A percentile compares a stretch with the other conserved stretches of the same genome.
Conservation (phyloP, 441 rosid genomes). For the Omphalea diandra region DNA sequence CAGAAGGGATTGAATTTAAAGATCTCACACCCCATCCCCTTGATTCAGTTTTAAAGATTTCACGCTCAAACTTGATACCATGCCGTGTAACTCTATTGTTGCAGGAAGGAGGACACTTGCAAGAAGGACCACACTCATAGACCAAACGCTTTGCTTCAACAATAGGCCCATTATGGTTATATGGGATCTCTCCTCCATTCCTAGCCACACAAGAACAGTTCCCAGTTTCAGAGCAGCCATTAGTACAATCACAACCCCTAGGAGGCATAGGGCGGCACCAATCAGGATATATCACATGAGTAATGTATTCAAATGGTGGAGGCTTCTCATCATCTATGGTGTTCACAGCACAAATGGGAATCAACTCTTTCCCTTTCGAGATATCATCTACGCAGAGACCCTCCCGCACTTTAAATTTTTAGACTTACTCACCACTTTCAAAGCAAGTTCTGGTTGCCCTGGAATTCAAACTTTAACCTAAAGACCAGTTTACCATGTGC, state of each 20-base stretch:
- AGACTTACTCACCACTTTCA: conserved; percentile 69
- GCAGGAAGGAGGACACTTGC: conserved; percentile 77
- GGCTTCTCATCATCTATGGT: conserved; percentile 71
- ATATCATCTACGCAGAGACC: conserved; percentile 68
- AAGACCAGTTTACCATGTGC: conserved; percentile 66
- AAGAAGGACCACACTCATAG: conserved; percentile 83
- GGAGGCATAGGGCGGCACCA: conserved; percentile 51
- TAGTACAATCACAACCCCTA: conserved; percentile 57
- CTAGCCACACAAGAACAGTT: conserved; percentile 60
- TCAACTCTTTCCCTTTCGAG: conserved; percentile 64
- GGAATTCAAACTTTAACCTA: conserved; percentile 61
- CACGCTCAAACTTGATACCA: conserved; percentile 76
- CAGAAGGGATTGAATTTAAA: conserved; percentile 65
- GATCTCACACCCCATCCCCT: conserved; percentile 98
- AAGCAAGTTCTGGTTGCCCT: conserved; percentile 86
- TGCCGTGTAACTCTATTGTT: conserved; percentile 72
- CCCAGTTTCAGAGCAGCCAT: conserved; percentile 49
- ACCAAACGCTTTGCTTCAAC: conserved; percentile 61
- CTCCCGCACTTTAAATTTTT: conserved; percentile 45
- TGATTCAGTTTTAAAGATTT: conserved; percentile 72
- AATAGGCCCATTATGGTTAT: conserved; percentile 70
- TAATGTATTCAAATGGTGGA: conserved; percentile 54
- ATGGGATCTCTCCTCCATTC: conserved; percentile 81
- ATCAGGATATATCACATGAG: conserved; percentile 53
- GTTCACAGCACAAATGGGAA: conserved; percentile 75